These are phyloP conservation scores for Sporobolus alterniflorus DNA, from an alignment of 202 grass and related monocot species.

Conservation along the genomic window DNA sequence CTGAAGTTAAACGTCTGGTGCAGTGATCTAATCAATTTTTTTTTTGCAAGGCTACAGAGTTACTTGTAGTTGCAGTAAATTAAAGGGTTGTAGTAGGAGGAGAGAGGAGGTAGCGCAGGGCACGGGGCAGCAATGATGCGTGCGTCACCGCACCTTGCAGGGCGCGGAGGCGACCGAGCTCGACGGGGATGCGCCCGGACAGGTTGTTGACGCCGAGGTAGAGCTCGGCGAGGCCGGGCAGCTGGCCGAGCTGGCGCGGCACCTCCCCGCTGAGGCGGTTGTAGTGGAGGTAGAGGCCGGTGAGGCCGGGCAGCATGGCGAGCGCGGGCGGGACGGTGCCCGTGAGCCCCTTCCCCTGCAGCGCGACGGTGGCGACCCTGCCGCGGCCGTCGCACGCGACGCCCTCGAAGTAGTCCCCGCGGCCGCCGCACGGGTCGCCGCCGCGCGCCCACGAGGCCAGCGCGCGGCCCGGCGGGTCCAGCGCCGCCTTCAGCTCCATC, in stretches of 20 bases:
- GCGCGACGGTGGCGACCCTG: constrained; percentile 62
- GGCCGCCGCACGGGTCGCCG: constrained; percentile 71
- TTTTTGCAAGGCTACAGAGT: constrained; percentile 1
- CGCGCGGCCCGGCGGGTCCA: constrained; percentile 56
- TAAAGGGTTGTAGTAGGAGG: too few relatives aligned
- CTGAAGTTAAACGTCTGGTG: constrained; percentile 28
- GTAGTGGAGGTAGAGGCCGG: constrained; percentile 82
- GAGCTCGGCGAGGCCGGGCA: constrained; percentile 58
- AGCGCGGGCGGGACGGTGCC: constrained; percentile 65
- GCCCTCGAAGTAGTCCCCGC: constrained; percentile 74
- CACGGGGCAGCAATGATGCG: too few relatives aligned
- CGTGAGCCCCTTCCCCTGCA: constrained; percentile 67
- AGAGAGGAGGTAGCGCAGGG: too few relatives aligned
- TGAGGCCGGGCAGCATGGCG: constrained; percentile 59
- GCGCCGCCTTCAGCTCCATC: constrained; percentile 70
- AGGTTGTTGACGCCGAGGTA: constrained; percentile 85
- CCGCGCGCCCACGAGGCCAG: constrained; percentile 62
- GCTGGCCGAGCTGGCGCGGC: constrained; percentile 54
- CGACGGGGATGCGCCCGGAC: constrained; percentile 50
- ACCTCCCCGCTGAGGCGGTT: constrained; percentile 59
- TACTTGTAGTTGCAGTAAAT: neutral
- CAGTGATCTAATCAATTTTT: neutral
- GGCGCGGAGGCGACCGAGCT: constrained; percentile 53
- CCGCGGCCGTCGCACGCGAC: constrained; percentile 63
- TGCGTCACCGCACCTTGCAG: constrained; percentile 99